Percentiles rank a stretch among this genome's conserved stretches.
phyloP scores from a whole-genome alignment of 768 basidiomycete genomes.

The Phlegmacium glaucopus region DNA sequence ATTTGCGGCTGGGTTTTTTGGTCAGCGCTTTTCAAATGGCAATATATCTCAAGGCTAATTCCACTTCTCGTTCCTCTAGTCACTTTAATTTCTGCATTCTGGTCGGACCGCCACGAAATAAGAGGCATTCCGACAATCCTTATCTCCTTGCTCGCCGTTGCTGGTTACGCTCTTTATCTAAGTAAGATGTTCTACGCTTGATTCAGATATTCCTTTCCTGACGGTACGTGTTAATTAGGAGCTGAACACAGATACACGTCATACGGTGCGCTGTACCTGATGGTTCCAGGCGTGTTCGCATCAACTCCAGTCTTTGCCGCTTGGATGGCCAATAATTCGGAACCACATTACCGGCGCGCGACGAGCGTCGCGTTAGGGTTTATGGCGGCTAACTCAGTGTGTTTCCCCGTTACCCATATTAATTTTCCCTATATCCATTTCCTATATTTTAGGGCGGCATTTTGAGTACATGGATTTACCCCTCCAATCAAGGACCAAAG shows the following conservation, averaged over 20 bases:
- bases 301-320: conserved; percentile 25
- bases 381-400: conserved; percentile 31
- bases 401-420: conserved; percentile 1
- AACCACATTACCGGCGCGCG: conserved; percentile 34
- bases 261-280: conserved; percentile 33
- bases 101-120: conserved; percentile 23
- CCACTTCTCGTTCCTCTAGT: conserved; percentile 11
- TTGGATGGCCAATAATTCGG: conserved; percentile 39
- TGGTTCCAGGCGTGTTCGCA: conserved; percentile 32
- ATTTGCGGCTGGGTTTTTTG: conserved; percentile 32
- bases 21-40: conserved; percentile 9
- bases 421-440: conserved; percentile 14
- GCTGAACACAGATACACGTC: conserved; percentile 20
- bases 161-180: conserved; percentile 30
- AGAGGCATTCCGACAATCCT: conserved; percentile 22
- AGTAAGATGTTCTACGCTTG: conserved; percentile 12
- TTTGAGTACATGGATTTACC: conserved; percentile 37
- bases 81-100: conserved; percentile 20
- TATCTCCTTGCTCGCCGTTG: conserved; percentile 20
- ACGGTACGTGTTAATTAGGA: conserved; percentile 9
- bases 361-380: conserved; percentile 32
- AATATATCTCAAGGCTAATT: neutral
- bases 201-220: neutral
- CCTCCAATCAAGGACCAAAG: conserved; percentile 33
- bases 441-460: conserved; percentile 30